Evolutionary conservation across 75 land plant species (phyloP), one percentile per base, ranked within the genome.

Genomic region (Gnetum montanum): DNA sequence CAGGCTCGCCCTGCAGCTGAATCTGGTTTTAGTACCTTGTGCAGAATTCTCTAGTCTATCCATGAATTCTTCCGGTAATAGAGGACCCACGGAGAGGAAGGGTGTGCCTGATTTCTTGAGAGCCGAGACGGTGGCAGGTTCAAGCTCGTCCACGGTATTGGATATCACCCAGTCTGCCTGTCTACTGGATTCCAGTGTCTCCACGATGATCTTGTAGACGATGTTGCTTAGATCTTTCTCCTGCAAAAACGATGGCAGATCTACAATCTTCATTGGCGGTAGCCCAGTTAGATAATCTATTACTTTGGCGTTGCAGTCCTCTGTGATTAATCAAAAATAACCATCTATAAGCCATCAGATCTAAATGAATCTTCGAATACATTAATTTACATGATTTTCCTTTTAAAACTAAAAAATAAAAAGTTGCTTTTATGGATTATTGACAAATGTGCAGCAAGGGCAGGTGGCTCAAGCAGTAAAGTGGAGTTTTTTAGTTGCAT

Each of bases 251-350:
- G 81, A 72, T 57, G 46, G 60, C 11, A 72, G 35, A 29, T 78
- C 81, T 28, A 19, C 61, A 26, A 65, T 64, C 24, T 67, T 52
- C 19, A 72, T 60, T 19, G 61, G 43, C 0, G 43, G 25, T 20
- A 64, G 61, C 3, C 76, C 76, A 0, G 76, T 71, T 18, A 77
- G 67, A 55, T 71, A 77, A 13, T 59, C 46, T 15, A 77, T 68
- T 19, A 53, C n/a, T 41, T 71, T 70, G 15, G 58, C 55, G n/a
- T 40, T 13, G 10, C 22, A 8, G 1, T 45, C 47, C 24, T 45
- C 47, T 45, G 18, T 33, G 49, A 20, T n/a, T n/a, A n/a, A n/a
- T n/a, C n/a, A n/a, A n/a, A n/a, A n/a, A n/a, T n/a, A n/a, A n/a
- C n/a, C n/a, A n/a, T n/a, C n/a, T n/a, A n/a, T n/a, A n/a, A n/a